Evolutionary conservation across 371 early-diverging fungal species (phyloP).

Genomic region (Choanephora cucurbitarum): DNA sequence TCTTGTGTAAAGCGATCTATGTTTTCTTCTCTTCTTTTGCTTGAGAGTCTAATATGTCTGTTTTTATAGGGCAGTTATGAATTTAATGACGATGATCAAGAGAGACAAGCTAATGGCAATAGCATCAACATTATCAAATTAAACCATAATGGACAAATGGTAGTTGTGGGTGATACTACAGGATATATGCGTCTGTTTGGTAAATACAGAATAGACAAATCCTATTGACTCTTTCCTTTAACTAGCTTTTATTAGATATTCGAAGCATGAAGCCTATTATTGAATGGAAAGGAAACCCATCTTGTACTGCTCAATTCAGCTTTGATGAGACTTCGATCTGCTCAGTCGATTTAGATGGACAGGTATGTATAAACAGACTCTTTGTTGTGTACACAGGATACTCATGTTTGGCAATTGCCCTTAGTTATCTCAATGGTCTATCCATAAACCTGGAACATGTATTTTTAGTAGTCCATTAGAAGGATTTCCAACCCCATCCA

Average conservation of each 20-base stretch:
- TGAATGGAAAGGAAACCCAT: conserved; percentile 55
- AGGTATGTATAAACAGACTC: too few relatives aligned
- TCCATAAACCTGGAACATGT: conserved; percentile 54
- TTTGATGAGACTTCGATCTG: conserved; percentile 70
- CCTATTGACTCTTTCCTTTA: too few relatives aligned
- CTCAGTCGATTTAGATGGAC: conserved; percentile 51
- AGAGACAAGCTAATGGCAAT: conserved; percentile 19
- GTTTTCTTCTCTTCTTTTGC: neutral
- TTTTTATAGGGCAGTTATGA: conserved; percentile 37
- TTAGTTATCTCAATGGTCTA: conserved; percentile 56
- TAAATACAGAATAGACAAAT: too few relatives aligned
- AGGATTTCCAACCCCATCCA: conserved; percentile 48
- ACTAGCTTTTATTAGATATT: too few relatives aligned
- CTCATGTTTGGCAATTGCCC: neutral
- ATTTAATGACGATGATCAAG: conserved; percentile 26
- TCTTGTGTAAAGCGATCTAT: conserved; percentile 48
- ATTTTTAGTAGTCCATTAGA: conserved; percentile 29
- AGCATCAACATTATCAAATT: conserved; percentile 58
- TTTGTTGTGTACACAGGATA: too few relatives aligned
- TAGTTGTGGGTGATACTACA: conserved; percentile 57
- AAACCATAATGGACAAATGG: conserved; percentile 69
- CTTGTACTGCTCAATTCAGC: conserved; percentile 64
- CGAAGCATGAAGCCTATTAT: conserved; percentile 61
- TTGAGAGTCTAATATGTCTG: too few relatives aligned
- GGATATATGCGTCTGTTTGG: conserved; percentile 64